Evolutionary conservation across 139 green algal genomes (phyloP), one percentile per base, ranked within the genome.

Genomic region (Trebouxia sp.): DNA sequence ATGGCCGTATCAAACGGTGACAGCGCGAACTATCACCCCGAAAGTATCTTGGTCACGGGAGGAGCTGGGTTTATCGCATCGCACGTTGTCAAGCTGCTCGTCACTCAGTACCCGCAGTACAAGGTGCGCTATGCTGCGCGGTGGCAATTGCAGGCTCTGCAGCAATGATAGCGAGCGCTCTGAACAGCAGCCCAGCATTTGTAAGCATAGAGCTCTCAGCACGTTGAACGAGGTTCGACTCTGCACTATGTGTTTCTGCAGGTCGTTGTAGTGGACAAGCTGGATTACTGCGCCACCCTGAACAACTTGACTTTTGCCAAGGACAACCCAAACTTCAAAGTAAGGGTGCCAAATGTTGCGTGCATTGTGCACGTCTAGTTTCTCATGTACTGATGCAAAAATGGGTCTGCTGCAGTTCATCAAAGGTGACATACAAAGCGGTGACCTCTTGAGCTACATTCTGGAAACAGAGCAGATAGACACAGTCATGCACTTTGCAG

Each of bases 401-500:
- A 32, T n/a, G n/a, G n/a, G n/a, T n/a, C n/a, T 30, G n/a, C 47
- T 69, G 77, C 85, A 94, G 89, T 98, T 99, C 53, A 88, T 99
- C 67, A 96, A 97, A 77, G 97, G 96, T 22, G 93, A 98, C 87
- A 94, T 99, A 41, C 92, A 94, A 79, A 94, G 84, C 26, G 90
- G 91, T 37, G 97, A 99, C 87, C 87, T 99, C 43, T 47, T 99
- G 11, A 90, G 76, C 66, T 96, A 94, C 70, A 76, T 99, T 8
- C 83, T 99, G 28, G 53, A 87, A 17, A 87, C 86, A 0, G 91
- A 99, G 79, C 28, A 94, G 8, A 93, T 99, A 26, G 97, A 99
- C 89, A 98, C 96, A 12, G 88, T 99, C 35, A 96, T 99, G 94
- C 96, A 99, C 90, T 99, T 99, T 84, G 96, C 96, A 1, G 96